Evolutionary conservation across 2,329 filamentous ascomycete genomes (phyloP).

Genomic region (Exserohilum rostratum): DNA sequence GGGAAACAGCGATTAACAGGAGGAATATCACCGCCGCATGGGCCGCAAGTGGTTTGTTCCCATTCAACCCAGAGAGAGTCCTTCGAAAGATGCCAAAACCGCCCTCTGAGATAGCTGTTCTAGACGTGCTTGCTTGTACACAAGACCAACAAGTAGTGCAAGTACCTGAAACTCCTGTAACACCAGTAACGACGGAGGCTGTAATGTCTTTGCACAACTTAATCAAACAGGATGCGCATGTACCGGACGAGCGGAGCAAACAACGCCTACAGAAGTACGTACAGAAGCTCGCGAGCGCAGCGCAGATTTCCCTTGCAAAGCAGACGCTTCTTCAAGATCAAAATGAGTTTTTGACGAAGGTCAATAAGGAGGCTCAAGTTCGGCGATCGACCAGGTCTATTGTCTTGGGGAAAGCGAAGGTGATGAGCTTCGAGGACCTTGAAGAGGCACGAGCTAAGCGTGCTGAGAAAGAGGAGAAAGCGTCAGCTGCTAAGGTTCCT

Average conservation of each 20-base stretch:
- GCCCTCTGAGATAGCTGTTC: constrained; percentile 17
- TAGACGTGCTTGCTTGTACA: constrained; percentile 18
- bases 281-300: constrained; percentile 26
- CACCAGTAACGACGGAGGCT: constrained; percentile 26
- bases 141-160: constrained; percentile 4
- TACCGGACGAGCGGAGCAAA: constrained; percentile 17
- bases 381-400: constrained; percentile 29
- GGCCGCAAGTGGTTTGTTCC: constrained; percentile 32
- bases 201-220: constrained; percentile 19
- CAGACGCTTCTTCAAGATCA: constrained; percentile 32
- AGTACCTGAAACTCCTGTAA: constrained; percentile 17
- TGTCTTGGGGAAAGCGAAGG: constrained; percentile 1
- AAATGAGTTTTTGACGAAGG: constrained; percentile 32
- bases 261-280: constrained; percentile 17
- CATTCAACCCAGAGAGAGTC: constrained; percentile 40
- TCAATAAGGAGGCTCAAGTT: constrained; percentile 37
- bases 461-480: background rate
- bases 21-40: constrained; percentile 40
- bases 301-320: constrained; percentile 31
- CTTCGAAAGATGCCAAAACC: constrained; percentile 33
- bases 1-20: constrained; percentile 27
- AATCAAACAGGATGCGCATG: constrained; percentile 20
- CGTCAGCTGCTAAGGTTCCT: background rate
- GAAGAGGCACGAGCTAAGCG: background rate
- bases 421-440: constrained; percentile 1